These are phyloP conservation scores for Aureobasidium sp. DNA, from an alignment of 2,329 filamentous ascomycete species.

Conservation along the genomic window DNA sequence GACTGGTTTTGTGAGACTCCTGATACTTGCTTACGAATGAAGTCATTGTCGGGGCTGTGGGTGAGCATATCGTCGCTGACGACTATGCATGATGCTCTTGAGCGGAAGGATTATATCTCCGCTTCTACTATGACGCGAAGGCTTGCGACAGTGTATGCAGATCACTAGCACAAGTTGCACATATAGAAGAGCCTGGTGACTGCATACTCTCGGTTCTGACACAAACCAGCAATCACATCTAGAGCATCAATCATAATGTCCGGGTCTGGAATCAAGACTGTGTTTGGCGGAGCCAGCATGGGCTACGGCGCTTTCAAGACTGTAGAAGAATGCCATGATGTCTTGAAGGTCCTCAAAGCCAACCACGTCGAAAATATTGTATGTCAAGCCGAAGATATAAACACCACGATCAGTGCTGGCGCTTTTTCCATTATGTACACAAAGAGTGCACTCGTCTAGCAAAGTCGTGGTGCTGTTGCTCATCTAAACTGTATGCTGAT, in stretches of 20 bases:
- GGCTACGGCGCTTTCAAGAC: conserved; percentile 18
- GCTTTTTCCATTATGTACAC: too few species aligned
- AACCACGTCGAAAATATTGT: conserved; percentile 23
- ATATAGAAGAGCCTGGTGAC: background rate
- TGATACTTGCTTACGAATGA: background rate
- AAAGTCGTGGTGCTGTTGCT: too few species aligned
- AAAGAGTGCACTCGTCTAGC: too few species aligned
- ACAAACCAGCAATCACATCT: background rate
- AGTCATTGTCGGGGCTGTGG: background rate
- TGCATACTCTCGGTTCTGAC: background rate
- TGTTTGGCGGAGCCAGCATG: conserved; percentile 32
- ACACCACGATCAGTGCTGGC: too few species aligned
- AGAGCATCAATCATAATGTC: background rate
- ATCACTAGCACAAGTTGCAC: background rate
- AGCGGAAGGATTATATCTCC: background rate
- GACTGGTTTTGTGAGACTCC: background rate
- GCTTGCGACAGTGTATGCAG: background rate
- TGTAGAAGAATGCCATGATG: conserved; percentile 21
- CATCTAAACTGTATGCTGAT: too few species aligned
- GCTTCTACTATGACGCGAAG: background rate
- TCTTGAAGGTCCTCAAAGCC: conserved; percentile 28
- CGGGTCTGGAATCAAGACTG: conserved; percentile 28
- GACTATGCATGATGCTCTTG: background rate
- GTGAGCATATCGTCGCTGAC: background rate
- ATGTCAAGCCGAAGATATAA: too few species aligned